Base-by-base conservation (phyloP, 1,139 yeast species). In the Trichomonascaceae sp. region DNA sequence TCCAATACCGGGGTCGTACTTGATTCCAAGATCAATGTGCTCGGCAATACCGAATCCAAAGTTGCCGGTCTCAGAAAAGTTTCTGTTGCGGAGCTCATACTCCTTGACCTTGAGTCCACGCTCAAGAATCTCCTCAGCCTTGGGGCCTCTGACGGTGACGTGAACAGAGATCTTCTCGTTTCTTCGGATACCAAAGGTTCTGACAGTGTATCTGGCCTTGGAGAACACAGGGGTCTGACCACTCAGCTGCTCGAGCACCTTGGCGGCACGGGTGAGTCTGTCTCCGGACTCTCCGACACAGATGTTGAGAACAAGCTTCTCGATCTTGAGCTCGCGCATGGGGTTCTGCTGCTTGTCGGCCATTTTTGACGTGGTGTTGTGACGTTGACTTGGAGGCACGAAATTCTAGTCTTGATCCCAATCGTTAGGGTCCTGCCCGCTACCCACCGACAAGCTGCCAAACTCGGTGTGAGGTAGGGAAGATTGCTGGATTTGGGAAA, bases 201-300 rank as follows among this genome's bases (percentile, higher is more conserved):
- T 84, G 64, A 89, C 96, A 54, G 98, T 89, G 85, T 89, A 89
- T 76, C 98, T 82, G 60, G 98, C 98, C 80, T 92, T 89, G 60
- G 98, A 87, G 72, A 84, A 95, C 59, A 89, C 99, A 67, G 98
- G 98, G 60, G 98, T 89, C 74, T 89, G 99, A 85, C 98, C 98
- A 56, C 97, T 87, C 62, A 89, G 81, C 76, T 92, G 98, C 75
- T 89, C 99, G 65, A 89, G 78, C 61, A 89, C 98, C 79, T 89
- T 89, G 64, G 98, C 92, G 60, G 98, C 99, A 82, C 99, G 89
- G 76, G 99, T 89, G 70, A 89, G 84, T 78, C 97, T 81, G 71
- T 89, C 99, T 77, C 99, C 99, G 69, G 97, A 87, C 74, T 89
- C 98, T 76, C 99, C 99, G 69, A 89, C 98, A 70, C 94, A 87